A percentile compares a stretch with the other conserved stretches of the same genome.
These are phyloP conservation scores for Selaginella tamariscina DNA, from an alignment of 75 land plant genomes.

Conservation along the genomic window DNA sequence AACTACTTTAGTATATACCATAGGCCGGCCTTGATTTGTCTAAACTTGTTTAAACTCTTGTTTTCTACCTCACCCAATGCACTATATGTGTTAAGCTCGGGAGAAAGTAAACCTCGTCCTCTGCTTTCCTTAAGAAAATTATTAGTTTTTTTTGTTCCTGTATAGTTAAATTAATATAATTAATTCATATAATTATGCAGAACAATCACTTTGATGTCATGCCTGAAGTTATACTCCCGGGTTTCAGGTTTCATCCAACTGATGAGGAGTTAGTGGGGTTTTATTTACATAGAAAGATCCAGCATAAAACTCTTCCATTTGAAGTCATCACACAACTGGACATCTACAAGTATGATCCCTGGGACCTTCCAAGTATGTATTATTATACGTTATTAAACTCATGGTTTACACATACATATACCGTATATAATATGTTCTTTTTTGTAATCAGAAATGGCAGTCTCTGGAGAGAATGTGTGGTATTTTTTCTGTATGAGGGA, in stretches of 20 bases:
- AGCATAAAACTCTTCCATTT: not conserved
- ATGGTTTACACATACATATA: not conserved
- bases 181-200: too few species aligned
- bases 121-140: too few species aligned
- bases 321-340: slow-evolving; percentile 10
- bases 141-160: too few species aligned
- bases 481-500: slow-evolving; percentile 37
- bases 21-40: too few species aligned
- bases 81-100: too few species aligned
- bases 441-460: not conserved
- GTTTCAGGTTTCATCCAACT: slow-evolving; percentile 12
- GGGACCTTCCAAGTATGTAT: slow-evolving; percentile 12
- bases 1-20: too few species aligned
- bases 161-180: too few species aligned
- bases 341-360: slow-evolving; percentile 15
- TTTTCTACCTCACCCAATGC: too few species aligned
- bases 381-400: not conserved
- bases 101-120: too few species aligned
- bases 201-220: not conserved
- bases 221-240: not conserved
- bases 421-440: not conserved
- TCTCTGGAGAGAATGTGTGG: slow-evolving; percentile 22
- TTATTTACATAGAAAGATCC: slow-evolving; percentile 9
- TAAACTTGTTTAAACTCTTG: too few species aligned
- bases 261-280: slow-evolving; percentile 16